A percentile compares a stretch with the other conserved stretches of the same genome.
Evolutionary conservation across 2,329 filamentous ascomycete genomes (phyloP).

Genomic region (Paecilomyces fulvus): DNA sequence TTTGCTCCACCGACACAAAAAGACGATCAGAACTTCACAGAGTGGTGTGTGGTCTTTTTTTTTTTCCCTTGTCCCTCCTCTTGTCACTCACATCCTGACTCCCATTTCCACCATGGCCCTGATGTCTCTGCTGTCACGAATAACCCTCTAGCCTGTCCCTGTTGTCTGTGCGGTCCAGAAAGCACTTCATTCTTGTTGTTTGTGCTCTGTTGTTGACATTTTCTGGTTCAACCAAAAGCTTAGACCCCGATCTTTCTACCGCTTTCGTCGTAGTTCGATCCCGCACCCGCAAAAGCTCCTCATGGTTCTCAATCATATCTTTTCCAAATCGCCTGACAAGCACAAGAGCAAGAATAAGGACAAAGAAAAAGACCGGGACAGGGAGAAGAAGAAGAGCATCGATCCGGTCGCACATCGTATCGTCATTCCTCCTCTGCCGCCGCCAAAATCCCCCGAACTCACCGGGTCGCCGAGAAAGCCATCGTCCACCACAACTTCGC

Average conservation of each 20-base stretch:
- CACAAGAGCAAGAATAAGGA: constrained; percentile 14
- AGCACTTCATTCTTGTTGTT: neutral
- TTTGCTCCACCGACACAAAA: neutral
- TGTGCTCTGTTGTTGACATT: neutral
- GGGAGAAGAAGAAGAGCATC: constrained; percentile 1
- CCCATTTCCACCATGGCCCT: neutral
- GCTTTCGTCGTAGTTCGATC: constrained; percentile 33
- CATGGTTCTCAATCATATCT: constrained; percentile 32
- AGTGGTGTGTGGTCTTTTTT: neutral
- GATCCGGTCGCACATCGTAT: constrained; percentile 3
- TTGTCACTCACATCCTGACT: constrained; percentile 2
- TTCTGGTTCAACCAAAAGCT: neutral
- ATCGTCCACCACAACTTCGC: neutral
- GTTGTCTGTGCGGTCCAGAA: neutral
- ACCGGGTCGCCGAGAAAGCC: neutral
- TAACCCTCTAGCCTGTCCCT: neutral
- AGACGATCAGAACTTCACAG: neutral
- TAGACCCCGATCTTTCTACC: constrained; percentile 22
- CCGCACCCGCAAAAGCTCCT: constrained; percentile 10
- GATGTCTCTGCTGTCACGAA: neutral
- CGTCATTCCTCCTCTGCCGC: constrained; percentile 4
- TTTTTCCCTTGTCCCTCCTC: constrained; percentile 3
- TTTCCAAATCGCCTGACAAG: constrained; percentile 22
- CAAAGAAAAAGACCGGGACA: constrained; percentile 7
- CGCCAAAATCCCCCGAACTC: neutral